These are phyloP conservation scores for Tolypocladium inflatum DNA, from an alignment of 2,329 filamentous ascomycete genomes.

Conservation along the genomic window DNA sequence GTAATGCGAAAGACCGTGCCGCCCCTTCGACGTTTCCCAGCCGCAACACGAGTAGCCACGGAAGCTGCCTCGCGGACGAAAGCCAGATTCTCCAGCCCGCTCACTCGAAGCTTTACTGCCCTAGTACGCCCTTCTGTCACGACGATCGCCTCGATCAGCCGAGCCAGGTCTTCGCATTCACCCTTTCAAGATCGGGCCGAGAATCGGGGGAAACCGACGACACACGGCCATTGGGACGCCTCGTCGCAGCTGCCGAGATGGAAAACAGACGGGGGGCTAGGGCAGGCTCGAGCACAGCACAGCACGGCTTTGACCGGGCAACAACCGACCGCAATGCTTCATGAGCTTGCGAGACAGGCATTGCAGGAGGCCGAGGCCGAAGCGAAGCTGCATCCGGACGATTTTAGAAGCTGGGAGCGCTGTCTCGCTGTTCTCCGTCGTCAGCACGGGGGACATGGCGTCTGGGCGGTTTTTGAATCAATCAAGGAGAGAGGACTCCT, in stretches of 20 bases:
- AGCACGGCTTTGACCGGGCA: conserved; percentile 1
- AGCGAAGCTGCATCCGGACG: conserved; percentile 3
- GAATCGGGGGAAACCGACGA: background rate
- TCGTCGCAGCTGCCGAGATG: conserved; percentile 5
- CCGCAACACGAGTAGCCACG: conserved; percentile 8
- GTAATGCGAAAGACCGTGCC: conserved; percentile 20
- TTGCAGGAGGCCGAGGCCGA: conserved; percentile 1
- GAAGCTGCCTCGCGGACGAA: background rate
- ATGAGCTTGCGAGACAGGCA: background rate
- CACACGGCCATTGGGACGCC: background rate
- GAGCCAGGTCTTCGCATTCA: conserved; percentile 4
- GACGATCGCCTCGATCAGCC: conserved; percentile 1
- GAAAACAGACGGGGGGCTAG: conserved; percentile 10
- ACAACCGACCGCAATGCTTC: background rate
- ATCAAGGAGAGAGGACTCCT: conserved; percentile 9
- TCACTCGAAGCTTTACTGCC: conserved; percentile 7
- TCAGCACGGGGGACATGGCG: conserved; percentile 12
- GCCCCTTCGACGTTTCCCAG: conserved; percentile 8
- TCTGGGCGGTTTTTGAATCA: conserved; percentile 17
- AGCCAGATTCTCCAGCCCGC: background rate
- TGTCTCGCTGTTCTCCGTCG: conserved; percentile 10
- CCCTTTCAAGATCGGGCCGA: conserved; percentile 1
- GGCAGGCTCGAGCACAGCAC: conserved; percentile 5
- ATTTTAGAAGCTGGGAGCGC: conserved; percentile 10
- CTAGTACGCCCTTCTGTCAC: conserved; percentile 6